phyloP scores from a whole-genome alignment of 2,329 filamentous ascomycete genomes.

The Cytospora paraplurivora region DNA sequence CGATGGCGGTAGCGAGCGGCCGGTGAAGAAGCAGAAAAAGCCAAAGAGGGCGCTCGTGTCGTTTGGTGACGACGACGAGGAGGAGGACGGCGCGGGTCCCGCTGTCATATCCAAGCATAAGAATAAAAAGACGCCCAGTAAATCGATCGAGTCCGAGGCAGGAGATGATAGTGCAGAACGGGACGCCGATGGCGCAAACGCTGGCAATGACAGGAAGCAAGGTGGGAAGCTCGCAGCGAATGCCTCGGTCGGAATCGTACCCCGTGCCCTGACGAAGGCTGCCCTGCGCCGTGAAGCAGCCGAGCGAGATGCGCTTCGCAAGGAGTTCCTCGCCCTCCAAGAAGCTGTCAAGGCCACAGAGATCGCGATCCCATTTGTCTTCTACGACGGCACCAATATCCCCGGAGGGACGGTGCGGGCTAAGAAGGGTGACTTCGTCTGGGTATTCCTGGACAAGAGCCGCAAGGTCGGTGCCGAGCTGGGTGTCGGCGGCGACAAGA shows the following conservation, averaged over 20 bases:
- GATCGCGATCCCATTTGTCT: conserved; percentile 90
- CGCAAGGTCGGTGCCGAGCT: conserved; percentile 86
- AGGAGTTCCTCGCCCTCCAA: conserved; percentile 80
- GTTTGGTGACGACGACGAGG: conserved; percentile 71
- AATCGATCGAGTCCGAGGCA: conserved; percentile 28
- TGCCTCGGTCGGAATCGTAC: conserved; percentile 61
- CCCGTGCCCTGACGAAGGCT: conserved; percentile 67
- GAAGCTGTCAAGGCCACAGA: conserved; percentile 87
- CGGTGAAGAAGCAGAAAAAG: conserved; percentile 49
- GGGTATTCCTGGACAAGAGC: conserved; percentile 90
- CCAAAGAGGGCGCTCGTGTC: conserved; percentile 55
- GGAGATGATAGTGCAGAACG: conserved; percentile 29
- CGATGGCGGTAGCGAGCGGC: conserved; percentile 35
- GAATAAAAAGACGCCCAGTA: conserved; percentile 9
- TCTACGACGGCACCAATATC: conserved; percentile 91
- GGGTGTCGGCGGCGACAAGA: conserved; percentile 68
- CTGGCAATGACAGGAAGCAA: conserved; percentile 33
- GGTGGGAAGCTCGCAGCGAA: conserved; percentile 63
- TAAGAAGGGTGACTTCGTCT: conserved; percentile 90
- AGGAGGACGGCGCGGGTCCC: conserved; percentile 47
- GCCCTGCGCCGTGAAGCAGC: conserved; percentile 75
- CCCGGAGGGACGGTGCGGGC: conserved; percentile 82
- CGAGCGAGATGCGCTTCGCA: conserved; percentile 71
- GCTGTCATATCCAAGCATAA: conserved; percentile 34
- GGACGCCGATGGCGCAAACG: conserved; percentile 29